Evolutionary conservation across 345 rosid species (phyloP), one percentile per base, ranked within the genome.

Genomic region (Sonneratia caseolaris): DNA sequence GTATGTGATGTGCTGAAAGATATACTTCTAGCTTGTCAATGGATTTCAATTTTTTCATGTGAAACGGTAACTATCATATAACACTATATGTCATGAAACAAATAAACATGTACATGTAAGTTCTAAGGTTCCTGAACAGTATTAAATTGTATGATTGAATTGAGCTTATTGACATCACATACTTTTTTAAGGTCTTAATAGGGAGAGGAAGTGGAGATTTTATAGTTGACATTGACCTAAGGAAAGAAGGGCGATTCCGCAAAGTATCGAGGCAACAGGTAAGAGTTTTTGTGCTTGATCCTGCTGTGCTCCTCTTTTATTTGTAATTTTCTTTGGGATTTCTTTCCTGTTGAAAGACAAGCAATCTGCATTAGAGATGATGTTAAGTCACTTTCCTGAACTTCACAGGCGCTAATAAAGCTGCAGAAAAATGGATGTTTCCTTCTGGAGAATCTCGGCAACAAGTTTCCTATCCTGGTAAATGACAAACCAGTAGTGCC

Each of bases 221-320:
- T 67, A 72, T 62, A 40, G 93, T 91, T 56, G 96, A 94, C 82
- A 85, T 94, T 73, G 98, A 91, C 89, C 80, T 91, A 76, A 81
- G 92, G 73, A 87, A 80, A 79, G 89, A 89, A 79, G 86, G 91
- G 48, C 78, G 55, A 48, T 83, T 83, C 22, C 86, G 82, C 82
- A 90, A 86, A 76, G 80, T 94, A 75, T 91, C 98, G 71, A 83
- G 96, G 76, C 86, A 84, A 69, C 98, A 91, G 96, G 97, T 91
- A 57, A 76, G 57, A 71, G 40, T 12, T 73, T 70, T 59, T 4
- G 32, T 38, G 47, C 32, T 2, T 7, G n/a, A 15, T 37, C 49
- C 32, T 22, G 10, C 48, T n/a, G 7, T 27, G 18, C 32, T 40
- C 15, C 45, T 67, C 9, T 38, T 37, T 21, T 7, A 37, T 66